Evolutionary conservation across 345 rosid genomes (phyloP), one percentile per base, ranked within the genome.

Genomic region (Ceriops decandra): DNA sequence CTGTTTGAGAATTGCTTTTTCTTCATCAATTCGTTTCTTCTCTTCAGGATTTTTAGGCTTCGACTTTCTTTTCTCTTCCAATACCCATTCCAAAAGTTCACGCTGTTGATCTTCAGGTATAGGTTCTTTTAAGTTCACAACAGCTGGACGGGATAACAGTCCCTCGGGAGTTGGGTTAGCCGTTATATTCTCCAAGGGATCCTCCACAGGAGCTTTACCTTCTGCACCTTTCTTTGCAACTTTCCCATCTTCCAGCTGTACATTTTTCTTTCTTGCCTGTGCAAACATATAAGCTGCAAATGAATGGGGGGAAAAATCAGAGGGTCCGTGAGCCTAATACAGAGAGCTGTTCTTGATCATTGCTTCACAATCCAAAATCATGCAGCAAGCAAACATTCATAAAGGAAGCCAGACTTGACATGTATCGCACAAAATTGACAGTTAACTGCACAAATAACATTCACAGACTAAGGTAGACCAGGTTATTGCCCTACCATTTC

Each of bases 31-130:
- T 36, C 32, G 79, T 79, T 80, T 84, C 82, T 82, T 85, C 72
- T 82, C 85, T 68, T 79, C 75, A 9, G 2, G 74, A 71, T 80
- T 76, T 73, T 69, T 85, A 52, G 90, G 91, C 68, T 82, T 84
- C 6, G 65, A 49, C 80, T 83, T 87, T 69, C 93, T 77, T 76
- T 89, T 87, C 84, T 89, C 93, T 75, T 85, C 93, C 86, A 86
- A 67, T 5, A 89, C 82, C 91, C 96, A 89, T 27, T 80, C 61
- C 85, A 87, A 86, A 52, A 89, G 87, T 73, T 87, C 90, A 6
- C 81, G 83, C 67, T 89, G 95, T 74, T 84, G 86, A 66, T 85
- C 88, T 76, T 86, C 89, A 64, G 90, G 80, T 54, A 90, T 57
- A 19, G 89, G 93, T 68, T 82, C 83, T 74, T 16, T 74, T 57